Evolutionary conservation across 164 flowering plant genomes (phyloP).

Genomic region (Cinnamomum chago): DNA sequence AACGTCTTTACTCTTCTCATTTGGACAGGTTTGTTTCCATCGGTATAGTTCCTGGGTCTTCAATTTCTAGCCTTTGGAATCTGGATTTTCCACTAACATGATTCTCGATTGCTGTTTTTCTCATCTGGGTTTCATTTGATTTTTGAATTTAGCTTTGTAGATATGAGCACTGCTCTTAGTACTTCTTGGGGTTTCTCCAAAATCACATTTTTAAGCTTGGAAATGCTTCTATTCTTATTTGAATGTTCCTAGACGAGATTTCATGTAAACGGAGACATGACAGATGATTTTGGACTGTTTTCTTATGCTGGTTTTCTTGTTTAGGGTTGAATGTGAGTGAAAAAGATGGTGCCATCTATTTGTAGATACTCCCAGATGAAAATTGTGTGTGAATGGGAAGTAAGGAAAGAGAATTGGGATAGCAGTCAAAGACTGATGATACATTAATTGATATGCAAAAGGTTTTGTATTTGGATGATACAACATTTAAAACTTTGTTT

Average conservation of each 20-base stretch:
- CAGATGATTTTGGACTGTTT: background rate
- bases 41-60: background rate
- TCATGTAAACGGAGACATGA: background rate
- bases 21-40: background rate
- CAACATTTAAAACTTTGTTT: background rate
- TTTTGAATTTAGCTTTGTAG: background rate
- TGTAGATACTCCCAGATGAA: background rate
- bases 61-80: background rate
- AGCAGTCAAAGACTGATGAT: too few relatives aligned
- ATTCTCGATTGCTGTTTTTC: background rate
- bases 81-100: background rate
- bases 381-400: background rate
- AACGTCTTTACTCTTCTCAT: background rate
- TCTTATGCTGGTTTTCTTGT: background rate
- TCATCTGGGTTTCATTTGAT: background rate
- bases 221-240: too few relatives aligned
- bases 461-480: background rate
- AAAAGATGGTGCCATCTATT: background rate
- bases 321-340: background rate
- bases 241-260: background rate
- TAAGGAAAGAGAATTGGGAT: constrained; percentile 1
- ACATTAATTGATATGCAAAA: too few relatives aligned
- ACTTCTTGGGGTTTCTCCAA: background rate
- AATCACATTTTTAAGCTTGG: background rate
- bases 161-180: background rate